Evolutionary conservation across 495 filamentous ascomycete genomes (phyloP).

Genomic region (Daldinia loculata): DNA sequence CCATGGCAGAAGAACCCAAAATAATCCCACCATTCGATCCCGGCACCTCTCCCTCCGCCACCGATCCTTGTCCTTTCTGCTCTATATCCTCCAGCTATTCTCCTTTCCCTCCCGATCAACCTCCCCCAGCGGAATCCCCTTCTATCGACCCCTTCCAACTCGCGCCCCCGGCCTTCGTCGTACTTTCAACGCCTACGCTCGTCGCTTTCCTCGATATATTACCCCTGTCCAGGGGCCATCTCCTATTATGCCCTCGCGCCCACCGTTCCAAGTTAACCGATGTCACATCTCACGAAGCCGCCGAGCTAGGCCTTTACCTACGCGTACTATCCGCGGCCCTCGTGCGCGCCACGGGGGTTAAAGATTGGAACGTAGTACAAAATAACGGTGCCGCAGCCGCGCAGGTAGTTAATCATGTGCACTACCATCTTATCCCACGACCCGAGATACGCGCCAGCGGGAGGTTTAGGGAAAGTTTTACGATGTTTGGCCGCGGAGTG

Average conservation of each 20-base stretch:
- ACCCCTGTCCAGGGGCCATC: slow-evolving; percentile 80
- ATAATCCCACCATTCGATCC: slow-evolving; percentile 39
- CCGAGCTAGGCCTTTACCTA: slow-evolving; percentile 74
- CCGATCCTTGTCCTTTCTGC: slow-evolving; percentile 70
- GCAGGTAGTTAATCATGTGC: slow-evolving; percentile 89
- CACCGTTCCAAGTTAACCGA: slow-evolving; percentile 79
- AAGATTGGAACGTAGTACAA: slow-evolving; percentile 91
- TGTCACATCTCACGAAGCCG: slow-evolving; percentile 61
- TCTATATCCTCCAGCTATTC: slow-evolving; percentile 60
- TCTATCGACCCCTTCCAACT: slow-evolving; percentile 49
- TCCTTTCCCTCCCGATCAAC: slow-evolving; percentile 54
- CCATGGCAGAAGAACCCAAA: slow-evolving; percentile 13
- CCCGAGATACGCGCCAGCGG: slow-evolving; percentile 58
- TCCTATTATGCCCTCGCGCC: slow-evolving; percentile 74
- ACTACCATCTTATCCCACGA: slow-evolving; percentile 91
- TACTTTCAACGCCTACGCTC: slow-evolving; percentile 75
- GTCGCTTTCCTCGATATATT: slow-evolving; percentile 92
- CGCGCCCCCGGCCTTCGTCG: slow-evolving; percentile 65
- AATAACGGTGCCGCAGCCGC: slow-evolving; percentile 91
- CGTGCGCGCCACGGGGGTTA: slow-evolving; percentile 67
- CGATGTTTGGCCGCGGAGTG: slow-evolving; percentile 87
- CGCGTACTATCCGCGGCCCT: slow-evolving; percentile 78
- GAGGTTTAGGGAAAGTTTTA: slow-evolving; percentile 63
- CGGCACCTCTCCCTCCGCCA: slow-evolving; percentile 31
- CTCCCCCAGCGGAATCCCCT: slow-evolving; percentile 45